Evolutionary conservation across 2,329 filamentous ascomycete species (phyloP).

Genomic region (Monilinia fructicola): DNA sequence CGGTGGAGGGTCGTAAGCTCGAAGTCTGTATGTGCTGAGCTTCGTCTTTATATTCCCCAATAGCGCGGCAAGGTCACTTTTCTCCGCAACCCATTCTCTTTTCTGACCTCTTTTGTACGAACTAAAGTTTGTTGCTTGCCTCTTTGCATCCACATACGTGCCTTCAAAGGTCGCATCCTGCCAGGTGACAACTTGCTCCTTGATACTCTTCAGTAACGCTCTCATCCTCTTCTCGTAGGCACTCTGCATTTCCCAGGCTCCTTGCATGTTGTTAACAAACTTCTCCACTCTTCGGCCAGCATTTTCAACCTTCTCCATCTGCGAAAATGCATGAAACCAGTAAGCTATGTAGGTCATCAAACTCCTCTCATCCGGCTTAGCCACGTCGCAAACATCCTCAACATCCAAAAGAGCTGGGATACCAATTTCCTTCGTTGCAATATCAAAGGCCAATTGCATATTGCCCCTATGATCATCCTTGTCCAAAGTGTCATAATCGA

Average conservation of each 20-base stretch:
- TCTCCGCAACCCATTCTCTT: constrained; percentile 94
- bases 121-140: constrained; percentile 77
- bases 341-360: constrained; percentile 99
- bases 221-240: constrained; percentile 90
- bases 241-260: constrained; percentile 99
- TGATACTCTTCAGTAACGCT: constrained; percentile 73
- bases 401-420: constrained; percentile 95
- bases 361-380: constrained; percentile 92
- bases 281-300: constrained; percentile 95
- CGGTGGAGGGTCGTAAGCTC: constrained; percentile 84
- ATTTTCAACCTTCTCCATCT: constrained; percentile 98
- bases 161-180: constrained; percentile 79
- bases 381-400: constrained; percentile 95
- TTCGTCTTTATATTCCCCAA: constrained; percentile 99
- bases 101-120: constrained; percentile 90
- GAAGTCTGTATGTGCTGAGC: constrained; percentile 86
- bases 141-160: constrained; percentile 89
- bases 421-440: constrained; percentile 92
- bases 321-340: constrained; percentile 99
- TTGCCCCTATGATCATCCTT: constrained; percentile 93
- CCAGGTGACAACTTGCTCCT: constrained; percentile 73
- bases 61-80: constrained; percentile 89
- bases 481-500: constrained; percentile 93
- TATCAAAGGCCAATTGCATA: constrained; percentile 97
- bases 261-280: constrained; percentile 98